These are phyloP conservation scores for Mycena filopes DNA, from an alignment of 768 basidiomycete genomes.

Conservation along the genomic window DNA sequence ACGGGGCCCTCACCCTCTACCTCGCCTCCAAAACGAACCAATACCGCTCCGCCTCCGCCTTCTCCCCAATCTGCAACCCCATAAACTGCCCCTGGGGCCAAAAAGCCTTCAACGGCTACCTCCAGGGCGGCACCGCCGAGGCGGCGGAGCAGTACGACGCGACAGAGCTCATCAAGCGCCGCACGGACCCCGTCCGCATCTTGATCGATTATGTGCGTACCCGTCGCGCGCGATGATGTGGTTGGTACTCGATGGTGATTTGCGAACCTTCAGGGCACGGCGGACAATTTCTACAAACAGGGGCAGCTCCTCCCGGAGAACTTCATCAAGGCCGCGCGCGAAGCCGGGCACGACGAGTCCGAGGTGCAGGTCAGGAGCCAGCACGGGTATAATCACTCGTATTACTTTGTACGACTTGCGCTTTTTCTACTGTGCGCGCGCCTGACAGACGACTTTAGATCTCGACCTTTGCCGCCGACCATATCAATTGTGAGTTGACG, in stretches of 20 bases:
- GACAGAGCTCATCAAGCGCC: constrained; percentile 77
- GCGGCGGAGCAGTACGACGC: constrained; percentile 84
- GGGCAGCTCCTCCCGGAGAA: constrained; percentile 92
- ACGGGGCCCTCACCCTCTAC: constrained; percentile 93
- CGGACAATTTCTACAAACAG: constrained; percentile 85
- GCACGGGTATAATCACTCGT: constrained; percentile 89
- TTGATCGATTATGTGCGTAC: constrained; percentile 85
- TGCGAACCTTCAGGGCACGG: constrained; percentile 65
- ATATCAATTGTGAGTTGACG: constrained; percentile 79
- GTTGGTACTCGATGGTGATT: background rate
- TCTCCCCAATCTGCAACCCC: constrained; percentile 89
- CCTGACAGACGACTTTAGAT: constrained; percentile 59
- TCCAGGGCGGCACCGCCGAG: constrained; percentile 80
- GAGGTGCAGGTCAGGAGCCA: constrained; percentile 85
- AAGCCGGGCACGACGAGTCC: constrained; percentile 75
- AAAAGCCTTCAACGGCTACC: constrained; percentile 91
- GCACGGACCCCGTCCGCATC: constrained; percentile 75
- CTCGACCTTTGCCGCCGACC: constrained; percentile 90
- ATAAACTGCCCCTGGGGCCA: constrained; percentile 90
- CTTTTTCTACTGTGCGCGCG: background rate
- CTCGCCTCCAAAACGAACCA: constrained; percentile 75
- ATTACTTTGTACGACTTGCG: constrained; percentile 72
- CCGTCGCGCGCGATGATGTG: background rate
- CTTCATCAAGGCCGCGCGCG: constrained; percentile 82
- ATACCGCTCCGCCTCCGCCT: constrained; percentile 91